A percentile compares a stretch with the other conserved stretches of the same genome.
phyloP scores from a whole-genome alignment of 352 stramenopile species.

The Phytophthora pini region DNA sequence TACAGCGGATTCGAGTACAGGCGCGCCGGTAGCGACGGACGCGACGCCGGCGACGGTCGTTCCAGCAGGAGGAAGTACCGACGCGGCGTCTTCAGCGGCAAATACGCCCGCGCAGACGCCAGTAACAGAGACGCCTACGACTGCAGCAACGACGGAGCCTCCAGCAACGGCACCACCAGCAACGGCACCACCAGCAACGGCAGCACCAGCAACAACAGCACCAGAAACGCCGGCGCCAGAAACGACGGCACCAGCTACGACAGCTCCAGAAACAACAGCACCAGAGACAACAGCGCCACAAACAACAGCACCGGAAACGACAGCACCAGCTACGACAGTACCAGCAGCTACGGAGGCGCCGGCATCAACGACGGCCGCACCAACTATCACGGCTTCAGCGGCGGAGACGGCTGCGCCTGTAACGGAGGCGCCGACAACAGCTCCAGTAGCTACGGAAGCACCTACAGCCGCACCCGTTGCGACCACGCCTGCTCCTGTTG shows the following conservation, averaged over 20 bases:
- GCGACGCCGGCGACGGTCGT: conserved; percentile 19
- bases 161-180: conserved; percentile 12
- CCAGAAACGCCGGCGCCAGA: no score
- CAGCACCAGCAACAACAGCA: neutral
- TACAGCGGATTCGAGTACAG: conserved; percentile 9
- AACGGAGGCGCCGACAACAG: neutral
- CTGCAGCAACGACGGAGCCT: conserved; percentile 4
- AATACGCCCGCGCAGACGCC: conserved; percentile 5
- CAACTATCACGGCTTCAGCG: neutral
- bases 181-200: neutral
- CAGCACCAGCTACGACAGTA: neutral
- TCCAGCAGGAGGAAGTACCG: conserved; percentile 16
- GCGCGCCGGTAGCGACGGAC: conserved; percentile 13
- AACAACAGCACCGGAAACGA: neutral
- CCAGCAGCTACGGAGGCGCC: neutral
- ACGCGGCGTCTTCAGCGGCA: conserved; percentile 3
- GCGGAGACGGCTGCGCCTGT: neutral
- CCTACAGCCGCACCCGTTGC: conserved; percentile 5
- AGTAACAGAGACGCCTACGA: conserved; percentile 1
- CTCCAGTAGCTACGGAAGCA: neutral
- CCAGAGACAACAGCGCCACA: conserved; percentile 1
- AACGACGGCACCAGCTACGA: neutral
- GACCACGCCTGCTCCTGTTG: conserved; percentile 10
- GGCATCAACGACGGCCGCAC: neutral
- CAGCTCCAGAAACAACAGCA: conserved; percentile 2